A percentile compares a stretch with the other conserved stretches of the same genome.
phyloP scores from a whole-genome alignment of 1,284 basidiomycete genomes.

The Fistulinella staudtii region DNA sequence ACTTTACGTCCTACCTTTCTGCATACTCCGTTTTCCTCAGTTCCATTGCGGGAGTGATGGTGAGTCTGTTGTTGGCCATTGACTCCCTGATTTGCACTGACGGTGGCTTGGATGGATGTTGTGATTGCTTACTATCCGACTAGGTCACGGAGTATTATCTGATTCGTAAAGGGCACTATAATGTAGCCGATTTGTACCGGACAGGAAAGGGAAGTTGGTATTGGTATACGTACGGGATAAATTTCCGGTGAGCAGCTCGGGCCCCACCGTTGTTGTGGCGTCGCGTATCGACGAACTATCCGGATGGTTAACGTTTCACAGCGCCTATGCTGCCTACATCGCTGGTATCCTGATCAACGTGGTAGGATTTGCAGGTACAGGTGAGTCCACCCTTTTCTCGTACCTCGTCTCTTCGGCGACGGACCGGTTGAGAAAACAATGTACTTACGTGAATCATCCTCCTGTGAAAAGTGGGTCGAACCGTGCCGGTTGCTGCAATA shows the following conservation, averaged over 20 bases:
- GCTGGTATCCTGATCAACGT: slow-evolving; percentile 81
- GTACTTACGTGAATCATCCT: not conserved
- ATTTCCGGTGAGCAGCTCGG: slow-evolving; percentile 49
- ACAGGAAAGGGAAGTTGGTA: slow-evolving; percentile 62
- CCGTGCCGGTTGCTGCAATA: slow-evolving; percentile 61
- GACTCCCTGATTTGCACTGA: slow-evolving; percentile 1
- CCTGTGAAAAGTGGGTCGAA: slow-evolving; percentile 44
- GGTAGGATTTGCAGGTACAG: slow-evolving; percentile 67
- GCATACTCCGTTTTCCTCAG: slow-evolving; percentile 82
- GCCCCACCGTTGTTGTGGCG: not conserved
- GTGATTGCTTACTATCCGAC: not conserved
- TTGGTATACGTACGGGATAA: slow-evolving; percentile 73
- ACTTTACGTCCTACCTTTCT: slow-evolving; percentile 80
- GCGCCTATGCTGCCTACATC: slow-evolving; percentile 70
- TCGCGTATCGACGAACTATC: not conserved
- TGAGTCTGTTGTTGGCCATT: slow-evolving; percentile 20
- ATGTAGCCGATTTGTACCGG: slow-evolving; percentile 70
- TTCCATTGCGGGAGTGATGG: slow-evolving; percentile 82
- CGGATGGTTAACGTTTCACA: slow-evolving; percentile 20
- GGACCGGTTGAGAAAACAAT: slow-evolving; percentile 1
- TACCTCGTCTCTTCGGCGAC: not conserved
- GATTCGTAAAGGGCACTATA: slow-evolving; percentile 69
- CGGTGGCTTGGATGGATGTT: not conserved
- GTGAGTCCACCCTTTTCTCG: slow-evolving; percentile 34
- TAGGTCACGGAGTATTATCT: slow-evolving; percentile 80